A percentile compares a stretch with the other conserved stretches of the same genome.
phyloP scores from a whole-genome alignment of 805 yeast genomes.

The Yarrowia sp. region DNA sequence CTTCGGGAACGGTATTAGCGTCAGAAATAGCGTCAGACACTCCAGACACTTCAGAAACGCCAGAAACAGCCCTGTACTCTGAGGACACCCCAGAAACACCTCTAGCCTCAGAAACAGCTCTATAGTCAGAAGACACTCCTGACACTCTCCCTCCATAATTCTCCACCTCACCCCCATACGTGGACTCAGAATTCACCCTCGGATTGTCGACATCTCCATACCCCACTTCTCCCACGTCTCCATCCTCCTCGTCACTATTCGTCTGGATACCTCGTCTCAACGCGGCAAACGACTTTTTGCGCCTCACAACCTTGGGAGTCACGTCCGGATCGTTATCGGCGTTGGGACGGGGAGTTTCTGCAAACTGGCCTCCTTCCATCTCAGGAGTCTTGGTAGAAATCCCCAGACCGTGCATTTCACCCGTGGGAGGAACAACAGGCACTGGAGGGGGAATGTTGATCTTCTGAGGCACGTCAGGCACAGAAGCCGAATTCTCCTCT shows the following conservation, averaged over 20 bases:
- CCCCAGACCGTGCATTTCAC: constrained; percentile 13
- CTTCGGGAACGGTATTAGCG: background rate
- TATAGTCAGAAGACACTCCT: background rate
- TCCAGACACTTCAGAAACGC: background rate
- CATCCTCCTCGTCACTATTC: constrained; percentile 41
- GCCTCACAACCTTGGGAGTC: constrained; percentile 23
- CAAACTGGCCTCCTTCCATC: background rate
- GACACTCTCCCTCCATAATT: background rate
- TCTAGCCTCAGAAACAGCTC: background rate
- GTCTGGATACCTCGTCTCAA: constrained; percentile 44
- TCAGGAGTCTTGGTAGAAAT: constrained; percentile 18
- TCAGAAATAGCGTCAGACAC: no score
- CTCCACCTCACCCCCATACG: background rate
- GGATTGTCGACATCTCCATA: background rate
- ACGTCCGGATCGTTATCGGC: constrained; percentile 5
- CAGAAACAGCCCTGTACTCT: background rate
- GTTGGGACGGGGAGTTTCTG: constrained; percentile 4
- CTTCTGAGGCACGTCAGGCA: constrained; percentile 8
- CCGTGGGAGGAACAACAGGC: constrained; percentile 16
- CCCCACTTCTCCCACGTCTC: constrained; percentile 27
- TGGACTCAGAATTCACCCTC: background rate
- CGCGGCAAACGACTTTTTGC: constrained; percentile 37
- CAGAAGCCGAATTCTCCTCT: background rate
- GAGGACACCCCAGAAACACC: background rate
- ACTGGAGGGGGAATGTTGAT: constrained; percentile 18